Conservation (phyloP, 1,284 basidiomycete genomes). For the Boletus holoroseus region DNA sequence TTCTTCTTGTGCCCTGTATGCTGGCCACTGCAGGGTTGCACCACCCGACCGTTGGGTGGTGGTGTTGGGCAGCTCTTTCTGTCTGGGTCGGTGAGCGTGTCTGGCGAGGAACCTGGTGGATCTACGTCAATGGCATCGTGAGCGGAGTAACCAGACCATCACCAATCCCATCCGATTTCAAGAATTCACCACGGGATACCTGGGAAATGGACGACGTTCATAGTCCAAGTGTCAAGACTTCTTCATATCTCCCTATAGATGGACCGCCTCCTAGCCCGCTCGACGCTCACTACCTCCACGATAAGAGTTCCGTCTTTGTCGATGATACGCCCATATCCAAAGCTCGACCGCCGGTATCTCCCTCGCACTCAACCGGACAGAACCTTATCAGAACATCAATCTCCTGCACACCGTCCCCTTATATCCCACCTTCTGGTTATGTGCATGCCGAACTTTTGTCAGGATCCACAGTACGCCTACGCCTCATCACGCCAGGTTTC, state of each 20-base stretch:
- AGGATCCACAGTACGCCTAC: constrained; percentile 72
- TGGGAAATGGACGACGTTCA: constrained; percentile 27
- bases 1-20: constrained; percentile 60
- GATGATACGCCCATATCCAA: neutral
- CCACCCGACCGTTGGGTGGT: constrained; percentile 65
- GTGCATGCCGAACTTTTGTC: constrained; percentile 76
- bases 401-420: constrained; percentile 17
- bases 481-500: constrained; percentile 57
- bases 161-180: neutral
- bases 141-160: neutral
- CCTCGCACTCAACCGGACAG: neutral
- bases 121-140: constrained; percentile 59
- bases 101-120: constrained; percentile 56
- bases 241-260: constrained; percentile 4
- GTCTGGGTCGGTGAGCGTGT: constrained; percentile 66
- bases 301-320: constrained; percentile 2
- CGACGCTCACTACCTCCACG: constrained; percentile 17
- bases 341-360: neutral
- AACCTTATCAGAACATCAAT: constrained; percentile 3
- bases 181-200: constrained; percentile 5
- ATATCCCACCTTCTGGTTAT: constrained; percentile 59
- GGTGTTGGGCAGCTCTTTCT: constrained; percentile 60
- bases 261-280: constrained; percentile 26
- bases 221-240: constrained; percentile 5
- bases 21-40: constrained; percentile 62